Evolutionary conservation across 805 yeast species (phyloP).

Genomic region (Candida ascalaphidarum): DNA sequence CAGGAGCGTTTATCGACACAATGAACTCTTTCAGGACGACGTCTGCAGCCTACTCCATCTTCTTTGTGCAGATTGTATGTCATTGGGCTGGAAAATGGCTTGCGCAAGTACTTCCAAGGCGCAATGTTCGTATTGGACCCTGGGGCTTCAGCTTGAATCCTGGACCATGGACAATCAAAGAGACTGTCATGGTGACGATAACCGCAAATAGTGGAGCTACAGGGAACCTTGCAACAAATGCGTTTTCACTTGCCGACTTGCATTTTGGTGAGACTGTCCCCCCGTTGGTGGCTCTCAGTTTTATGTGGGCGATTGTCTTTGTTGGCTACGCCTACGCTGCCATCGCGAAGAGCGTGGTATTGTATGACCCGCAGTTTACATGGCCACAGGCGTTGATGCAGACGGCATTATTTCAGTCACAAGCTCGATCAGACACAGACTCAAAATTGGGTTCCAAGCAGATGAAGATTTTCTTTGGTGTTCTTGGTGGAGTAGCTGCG

Average conservation of each 20-base stretch:
- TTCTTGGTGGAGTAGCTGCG: conserved; percentile 21
- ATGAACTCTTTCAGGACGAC: conserved; percentile 36
- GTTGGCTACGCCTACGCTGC: conserved; percentile 48
- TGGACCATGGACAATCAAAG: conserved; percentile 50
- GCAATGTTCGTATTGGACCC: conserved; percentile 8
- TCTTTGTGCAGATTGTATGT: conserved; percentile 42
- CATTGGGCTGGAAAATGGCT: conserved; percentile 41
- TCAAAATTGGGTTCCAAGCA: conserved; percentile 12
- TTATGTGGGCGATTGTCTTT: conserved; percentile 46
- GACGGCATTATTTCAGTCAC: conserved; percentile 33
- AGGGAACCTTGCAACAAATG: conserved; percentile 41
- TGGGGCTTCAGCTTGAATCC: conserved; percentile 36
- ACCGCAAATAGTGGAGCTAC: conserved; percentile 47
- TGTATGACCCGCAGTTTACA: conserved; percentile 40
- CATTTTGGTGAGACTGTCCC: conserved; percentile 30
- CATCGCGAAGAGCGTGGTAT: conserved; percentile 35
- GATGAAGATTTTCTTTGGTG: conserved; percentile 30
- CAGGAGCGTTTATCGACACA: conserved; percentile 35
- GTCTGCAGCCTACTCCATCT: conserved; percentile 42
- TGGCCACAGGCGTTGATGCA: conserved; percentile 48
- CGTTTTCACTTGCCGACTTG: conserved; percentile 38
- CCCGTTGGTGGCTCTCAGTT: conserved; percentile 25
- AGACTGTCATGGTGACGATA: conserved; percentile 42
- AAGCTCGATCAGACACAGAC: conserved; percentile 10
- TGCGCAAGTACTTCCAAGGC: conserved; percentile 34